Base-by-base conservation (phyloP, 2,329 filamentous ascomycete species). In the Colletotrichum incanum region DNA sequence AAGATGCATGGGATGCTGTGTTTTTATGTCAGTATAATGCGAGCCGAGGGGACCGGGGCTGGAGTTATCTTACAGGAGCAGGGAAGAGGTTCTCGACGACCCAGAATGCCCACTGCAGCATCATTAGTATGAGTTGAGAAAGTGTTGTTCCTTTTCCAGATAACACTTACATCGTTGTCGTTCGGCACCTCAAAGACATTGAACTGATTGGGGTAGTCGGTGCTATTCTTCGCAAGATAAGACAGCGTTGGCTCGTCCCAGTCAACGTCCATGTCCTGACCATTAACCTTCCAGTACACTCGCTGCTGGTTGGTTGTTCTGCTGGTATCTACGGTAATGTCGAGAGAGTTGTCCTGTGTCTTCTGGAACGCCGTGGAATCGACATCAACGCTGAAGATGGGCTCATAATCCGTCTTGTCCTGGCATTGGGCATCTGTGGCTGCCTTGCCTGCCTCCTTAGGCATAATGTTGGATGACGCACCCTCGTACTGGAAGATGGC, bases 241-340 rank as follows among this genome's bases (percentile, higher is more conserved):
- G 82, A 76, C 4, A 85, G 78, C 9, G 82, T 81, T 0, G 84
- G 84, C 41, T 82, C 78, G 50, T 80, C 78, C 84, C 84, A 86
- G 37, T 82, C 77, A 7, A 84, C 78, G 28, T 80, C 77, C 61
- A 85, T 81, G 7, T 78, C 63, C 20, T 78, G 76, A 34, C 76
- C 76, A 49, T 81, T 79, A n/a, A 83, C 78, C 49, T 78, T 78
- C 81, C 81, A 83, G 75, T 76, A 75, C 62, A 75, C 72, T 73
- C 65, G 71, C 73, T 72, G 74, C 67, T 71, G 67, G 73, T 72
- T 72, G 74, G 72, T 65, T 14, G 74, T 65, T 71, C 74, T 75
- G 39, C 71, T 67, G 41, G 71, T 72, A 31, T 69, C 73, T 1
- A 79, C 72, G 3, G 72, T 72, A 12, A 80, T 62, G 50, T 79